Percentiles rank a stretch among this genome's conserved stretches.
Evolutionary conservation across 176 grass and related monocot genomes (phyloP).

Genomic region (Oryza meyeriana): DNA sequence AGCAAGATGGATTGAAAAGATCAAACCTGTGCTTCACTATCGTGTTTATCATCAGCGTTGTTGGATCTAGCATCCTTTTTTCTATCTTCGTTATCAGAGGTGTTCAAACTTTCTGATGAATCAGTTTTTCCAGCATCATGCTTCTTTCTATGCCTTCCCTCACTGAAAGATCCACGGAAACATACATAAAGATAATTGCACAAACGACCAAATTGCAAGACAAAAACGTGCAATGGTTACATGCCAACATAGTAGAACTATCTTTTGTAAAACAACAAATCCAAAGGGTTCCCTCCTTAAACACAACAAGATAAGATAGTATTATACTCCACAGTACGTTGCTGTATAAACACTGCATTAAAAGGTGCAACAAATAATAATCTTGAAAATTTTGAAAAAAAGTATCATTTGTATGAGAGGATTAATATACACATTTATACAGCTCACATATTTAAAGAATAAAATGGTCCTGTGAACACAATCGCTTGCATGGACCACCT

Average conservation of each 20-base stretch:
- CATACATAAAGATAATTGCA: constrained; percentile 16
- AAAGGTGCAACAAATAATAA: background rate
- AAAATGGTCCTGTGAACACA: background rate
- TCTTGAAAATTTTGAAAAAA: background rate
- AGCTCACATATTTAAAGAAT: background rate
- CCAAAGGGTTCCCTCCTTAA: background rate
- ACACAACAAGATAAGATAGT: background rate
- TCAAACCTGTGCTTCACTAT: constrained; percentile 50
- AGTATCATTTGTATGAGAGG: background rate
- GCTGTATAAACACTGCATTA: background rate
- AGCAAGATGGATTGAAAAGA: constrained; percentile 13
- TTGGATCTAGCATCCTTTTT: constrained; percentile 39
- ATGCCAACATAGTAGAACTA: constrained; percentile 8
- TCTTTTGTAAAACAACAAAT: background rate
- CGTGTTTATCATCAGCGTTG: constrained; percentile 61
- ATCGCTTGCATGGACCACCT: background rate
- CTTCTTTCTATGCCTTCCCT: constrained; percentile 60
- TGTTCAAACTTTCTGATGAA: constrained; percentile 57
- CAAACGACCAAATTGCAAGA: constrained; percentile 16
- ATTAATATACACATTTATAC: background rate
- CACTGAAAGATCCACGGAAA: constrained; percentile 35
- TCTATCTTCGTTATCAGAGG: constrained; percentile 54
- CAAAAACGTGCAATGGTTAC: background rate
- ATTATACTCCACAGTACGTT: background rate
- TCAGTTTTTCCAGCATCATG: constrained; percentile 48